Evolutionary conservation across 2,329 filamentous ascomycete species (phyloP).

Genomic region (Hypoxylon sp.): DNA sequence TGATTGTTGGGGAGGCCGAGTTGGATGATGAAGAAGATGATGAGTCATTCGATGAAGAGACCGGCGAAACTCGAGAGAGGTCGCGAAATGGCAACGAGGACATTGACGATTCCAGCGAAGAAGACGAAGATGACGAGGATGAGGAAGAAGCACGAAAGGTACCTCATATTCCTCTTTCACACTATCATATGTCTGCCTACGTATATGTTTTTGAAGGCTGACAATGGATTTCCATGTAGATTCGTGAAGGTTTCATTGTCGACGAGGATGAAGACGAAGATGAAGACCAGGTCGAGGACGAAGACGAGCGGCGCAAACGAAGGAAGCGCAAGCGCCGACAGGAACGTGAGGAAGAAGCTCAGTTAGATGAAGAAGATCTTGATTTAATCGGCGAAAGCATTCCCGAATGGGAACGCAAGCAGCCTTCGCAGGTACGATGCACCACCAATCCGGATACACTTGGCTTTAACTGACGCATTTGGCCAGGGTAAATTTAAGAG

Average conservation of each 20-base stretch:
- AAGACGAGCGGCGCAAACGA: constrained; percentile 72
- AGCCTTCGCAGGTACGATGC: constrained; percentile 76
- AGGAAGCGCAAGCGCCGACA: constrained; percentile 81
- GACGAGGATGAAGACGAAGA: constrained; percentile 90
- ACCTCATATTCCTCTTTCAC: constrained; percentile 50
- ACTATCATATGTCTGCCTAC: neutral
- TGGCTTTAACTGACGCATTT: constrained; percentile 36
- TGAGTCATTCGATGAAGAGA: constrained; percentile 84
- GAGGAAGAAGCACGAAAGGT: constrained; percentile 86
- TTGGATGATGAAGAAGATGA: constrained; percentile 89
- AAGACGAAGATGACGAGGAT: constrained; percentile 93
- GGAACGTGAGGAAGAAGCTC: constrained; percentile 87
- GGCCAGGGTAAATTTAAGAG: constrained; percentile 93
- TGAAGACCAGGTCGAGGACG: constrained; percentile 74
- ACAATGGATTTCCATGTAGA: constrained; percentile 63
- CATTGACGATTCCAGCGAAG: constrained; percentile 89
- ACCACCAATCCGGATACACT: neutral
- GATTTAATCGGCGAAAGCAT: constrained; percentile 91
- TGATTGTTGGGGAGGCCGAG: constrained; percentile 89
- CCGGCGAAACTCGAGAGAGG: constrained; percentile 69
- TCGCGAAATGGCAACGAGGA: constrained; percentile 61
- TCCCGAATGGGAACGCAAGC: constrained; percentile 77
- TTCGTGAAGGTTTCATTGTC: constrained; percentile 95
- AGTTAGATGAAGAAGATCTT: constrained; percentile 94
- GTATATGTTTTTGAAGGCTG: constrained; percentile 17